Base-by-base conservation (phyloP, 768 basidiomycete genomes). In the Asterophora parasitica region DNA sequence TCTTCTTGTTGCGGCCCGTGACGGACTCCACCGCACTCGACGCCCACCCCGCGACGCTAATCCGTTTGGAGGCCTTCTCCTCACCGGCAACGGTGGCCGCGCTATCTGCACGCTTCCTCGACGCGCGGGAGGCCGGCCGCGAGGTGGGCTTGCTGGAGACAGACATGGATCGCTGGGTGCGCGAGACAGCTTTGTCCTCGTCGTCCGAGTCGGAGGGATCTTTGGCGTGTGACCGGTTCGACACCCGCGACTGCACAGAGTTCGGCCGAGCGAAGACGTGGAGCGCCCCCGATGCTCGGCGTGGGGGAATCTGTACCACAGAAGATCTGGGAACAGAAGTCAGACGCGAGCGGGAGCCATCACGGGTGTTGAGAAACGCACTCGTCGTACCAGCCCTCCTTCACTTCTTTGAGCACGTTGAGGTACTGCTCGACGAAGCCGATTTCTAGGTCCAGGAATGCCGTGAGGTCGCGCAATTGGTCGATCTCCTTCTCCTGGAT, bases 401-500 rank as follows among this genome's bases (percentile, higher is more conserved):
- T 83, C 40, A 83, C 77, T 27, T 89, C 86, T 37, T 76, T 73
- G 56, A 96, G 64, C 8, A 88, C 77, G n/a, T 83, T 81, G 13
- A 82, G 65, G 58, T 89, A 88, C 50, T 85, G 78, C 51, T 78
- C 76, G 13, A 83, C 83, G 56, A 83, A 94, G 42, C 81, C 81
- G 38, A 85, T 65, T 56, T 95, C 85, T 9, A 79, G 66, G 41
- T 92, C 83, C 28, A 96, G 68, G 58, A 94, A 79, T 4, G 68
- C 64, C 3, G 80, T 79, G 27, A 96, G 71, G 33, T 87, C 89
- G 28, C 77, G 78, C 4, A 88, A 69, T 55, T 92, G 87, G 23
- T 72, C 67, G 20, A 79, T 70, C 59, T 95, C 92, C 43, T 83
- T 82, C 52, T 90, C 84, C 59, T 91, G 88, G 40, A 96, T 85